Base-by-base conservation (phyloP, 1,284 basidiomycete genomes). In the Tetrapyrgos nigripes region DNA sequence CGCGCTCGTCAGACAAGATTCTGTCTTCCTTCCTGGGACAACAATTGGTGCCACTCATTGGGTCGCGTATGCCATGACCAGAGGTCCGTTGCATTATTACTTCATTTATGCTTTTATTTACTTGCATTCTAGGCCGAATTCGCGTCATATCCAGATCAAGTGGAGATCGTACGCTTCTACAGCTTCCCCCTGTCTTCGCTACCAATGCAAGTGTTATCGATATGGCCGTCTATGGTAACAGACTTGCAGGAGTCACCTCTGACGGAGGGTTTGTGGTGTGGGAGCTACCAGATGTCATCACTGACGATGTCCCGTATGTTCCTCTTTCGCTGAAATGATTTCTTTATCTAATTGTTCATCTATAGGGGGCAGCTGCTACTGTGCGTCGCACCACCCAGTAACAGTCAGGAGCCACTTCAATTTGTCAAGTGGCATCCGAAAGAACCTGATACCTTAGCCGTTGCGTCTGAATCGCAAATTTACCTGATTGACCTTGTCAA, bases 11-110 rank as follows among this genome's bases (percentile, higher is more conserved):
- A 89, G 87, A 71, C 89, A 93, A 64, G 92, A 93, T 62, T 78
- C 90, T 13, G 83, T 89, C 24, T 93, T 93, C 76, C 75, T 92
- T 53, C 89, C 89, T 53, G 92, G 92, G 9, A 88, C 89, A 11
- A 94, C 92, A 28, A 93, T 94, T 57, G 92, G 91, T 10, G 91
- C 91, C 10, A 92, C 91, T 5, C 88, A 91, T 67, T 93, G 91
- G 89, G 92, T 94, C 60, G 91, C 92, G 13, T 94, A 94, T 68
- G 91, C 90, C 21, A 93, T 94, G 92, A 93, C 89, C n/a, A 87
- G 88, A 75, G 91, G 89, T 85, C 58, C 3, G 70, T 65, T 49
- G 49, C 23, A 21, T 19, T 29, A 21, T 31, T 21, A 27, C 46
- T 27, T 31, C 31, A 17, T 50, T 53, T 14, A 26, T 53, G 11